These are phyloP conservation scores for Bipolaris oryzae DNA, from an alignment of 2,329 filamentous ascomycete species.

Conservation along the genomic window DNA sequence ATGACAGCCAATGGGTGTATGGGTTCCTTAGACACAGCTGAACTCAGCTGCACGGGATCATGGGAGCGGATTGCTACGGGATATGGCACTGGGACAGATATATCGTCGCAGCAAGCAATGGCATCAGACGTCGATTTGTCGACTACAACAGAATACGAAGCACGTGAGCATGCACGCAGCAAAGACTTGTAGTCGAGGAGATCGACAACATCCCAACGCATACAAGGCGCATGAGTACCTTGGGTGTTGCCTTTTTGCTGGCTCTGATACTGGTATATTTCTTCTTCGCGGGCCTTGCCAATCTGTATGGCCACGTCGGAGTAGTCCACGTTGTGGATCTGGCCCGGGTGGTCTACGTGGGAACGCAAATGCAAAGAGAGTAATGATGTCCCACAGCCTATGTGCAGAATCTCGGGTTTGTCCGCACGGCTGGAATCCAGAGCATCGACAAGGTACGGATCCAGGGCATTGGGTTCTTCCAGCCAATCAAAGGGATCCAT, in stretches of 20 bases:
- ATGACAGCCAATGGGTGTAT: conserved; percentile 49
- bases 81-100: conserved; percentile 41
- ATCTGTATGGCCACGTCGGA: conserved; percentile 44
- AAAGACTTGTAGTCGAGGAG: conserved; percentile 45
- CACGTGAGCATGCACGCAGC: conserved; percentile 26
- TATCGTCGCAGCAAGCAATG: conserved; percentile 46
- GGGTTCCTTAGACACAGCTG: conserved; percentile 16
- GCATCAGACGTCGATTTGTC: conserved; percentile 50
- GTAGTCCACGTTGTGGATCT: conserved; percentile 50
- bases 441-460: conserved; percentile 35
- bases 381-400: conserved; percentile 49
- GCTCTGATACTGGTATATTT: conserved; percentile 21
- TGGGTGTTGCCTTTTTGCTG: not conserved
- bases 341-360: conserved; percentile 36
- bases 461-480: conserved; percentile 37
- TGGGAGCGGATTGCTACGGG: conserved; percentile 22
- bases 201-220: conserved; percentile 45
- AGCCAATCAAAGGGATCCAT: conserved; percentile 49
- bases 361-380: conserved; percentile 46
- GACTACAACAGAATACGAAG: conserved; percentile 43
- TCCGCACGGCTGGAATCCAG: conserved; percentile 18
- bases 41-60: not conserved
- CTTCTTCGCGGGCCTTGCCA: conserved; percentile 39
- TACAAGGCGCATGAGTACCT: not conserved
- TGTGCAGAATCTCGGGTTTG: conserved; percentile 42